These are phyloP conservation scores for Apiospora hydei DNA, from an alignment of 2,329 filamentous ascomycete genomes.

Conservation along the genomic window DNA sequence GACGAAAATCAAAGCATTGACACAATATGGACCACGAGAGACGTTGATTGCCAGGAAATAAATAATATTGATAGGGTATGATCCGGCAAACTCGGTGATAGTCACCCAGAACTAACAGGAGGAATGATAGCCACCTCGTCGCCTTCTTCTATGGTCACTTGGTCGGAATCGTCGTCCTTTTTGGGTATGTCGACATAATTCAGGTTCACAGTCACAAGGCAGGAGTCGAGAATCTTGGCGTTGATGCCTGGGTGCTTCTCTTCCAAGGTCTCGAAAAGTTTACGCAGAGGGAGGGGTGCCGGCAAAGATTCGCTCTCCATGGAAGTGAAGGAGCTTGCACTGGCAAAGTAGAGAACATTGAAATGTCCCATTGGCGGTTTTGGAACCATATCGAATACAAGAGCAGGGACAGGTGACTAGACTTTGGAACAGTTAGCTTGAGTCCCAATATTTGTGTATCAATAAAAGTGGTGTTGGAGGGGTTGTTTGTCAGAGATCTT, in stretches of 20 bases:
- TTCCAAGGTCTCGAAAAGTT: slow-evolving; percentile 74
- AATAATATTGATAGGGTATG: background rate
- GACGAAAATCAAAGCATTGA: too few species aligned
- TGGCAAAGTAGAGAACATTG: slow-evolving; percentile 83
- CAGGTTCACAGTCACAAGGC: slow-evolving; percentile 80
- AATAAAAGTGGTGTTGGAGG: slow-evolving; percentile 25
- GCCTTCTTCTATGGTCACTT: slow-evolving; percentile 67
- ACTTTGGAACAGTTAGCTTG: slow-evolving; percentile 22
- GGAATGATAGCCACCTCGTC: slow-evolving; percentile 90
- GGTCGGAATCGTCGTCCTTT: slow-evolving; percentile 47
- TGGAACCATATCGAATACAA: slow-evolving; percentile 33
- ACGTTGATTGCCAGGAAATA: background rate
- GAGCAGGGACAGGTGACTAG: slow-evolving; percentile 17
- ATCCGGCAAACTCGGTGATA: background rate
- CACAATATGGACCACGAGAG: background rate
- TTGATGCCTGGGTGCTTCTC: slow-evolving; percentile 73
- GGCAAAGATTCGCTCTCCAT: slow-evolving; percentile 70
- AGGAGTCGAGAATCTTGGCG: slow-evolving; percentile 72
- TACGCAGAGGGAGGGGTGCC: slow-evolving; percentile 68
- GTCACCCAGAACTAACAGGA: slow-evolving; percentile 83
- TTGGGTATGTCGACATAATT: slow-evolving; percentile 77
- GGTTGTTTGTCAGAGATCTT: slow-evolving; percentile 70
- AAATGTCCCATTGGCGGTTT: slow-evolving; percentile 71
- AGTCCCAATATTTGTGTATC: background rate
- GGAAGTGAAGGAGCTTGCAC: slow-evolving; percentile 74